phyloP scores from a whole-genome alignment of 75 land plant genomes.

The Larix kaempferi region DNA sequence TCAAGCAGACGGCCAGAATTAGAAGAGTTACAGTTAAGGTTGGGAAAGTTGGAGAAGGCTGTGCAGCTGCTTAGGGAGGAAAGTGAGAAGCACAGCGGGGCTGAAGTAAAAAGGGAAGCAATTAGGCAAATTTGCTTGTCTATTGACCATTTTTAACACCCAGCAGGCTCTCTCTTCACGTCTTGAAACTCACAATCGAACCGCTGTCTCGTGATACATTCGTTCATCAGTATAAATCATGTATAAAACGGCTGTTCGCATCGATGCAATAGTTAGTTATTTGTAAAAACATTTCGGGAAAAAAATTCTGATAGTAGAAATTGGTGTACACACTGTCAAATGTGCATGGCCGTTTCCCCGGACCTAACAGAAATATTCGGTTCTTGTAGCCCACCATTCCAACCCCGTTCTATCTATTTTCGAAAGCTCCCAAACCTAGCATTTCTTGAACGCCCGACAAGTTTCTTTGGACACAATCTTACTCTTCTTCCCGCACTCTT shows the following conservation, averaged over 20 bases:
- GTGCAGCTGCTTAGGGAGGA: conserved; percentile 28
- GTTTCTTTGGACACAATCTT: no score
- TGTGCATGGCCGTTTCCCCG: no score
- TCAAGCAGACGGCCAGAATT: conserved; percentile 7
- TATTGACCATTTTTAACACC: conserved; percentile 48
- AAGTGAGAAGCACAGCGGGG: conserved; percentile 53
- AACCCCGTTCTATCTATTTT: no score
- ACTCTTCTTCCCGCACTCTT: no score
- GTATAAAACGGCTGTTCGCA: not conserved
- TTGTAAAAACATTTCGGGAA: not conserved
- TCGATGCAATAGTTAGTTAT: not conserved
- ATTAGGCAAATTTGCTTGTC: conserved; percentile 76
- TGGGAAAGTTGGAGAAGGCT: conserved; percentile 23
- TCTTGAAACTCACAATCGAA: not conserved
- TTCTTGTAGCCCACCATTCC: no score
- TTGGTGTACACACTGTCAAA: no score
- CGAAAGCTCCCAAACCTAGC: no score
- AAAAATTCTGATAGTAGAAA: no score
- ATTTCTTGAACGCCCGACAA: no score
- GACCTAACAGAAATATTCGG: no score
- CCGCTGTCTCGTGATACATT: not conserved
- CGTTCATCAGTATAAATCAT: not conserved
- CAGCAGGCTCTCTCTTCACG: conserved; percentile 14
- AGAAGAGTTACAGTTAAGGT: conserved; percentile 19
- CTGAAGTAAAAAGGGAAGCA: conserved; percentile 80